Base-by-base conservation (phyloP, 2,329 filamentous ascomycete genomes). In the Clonostachys solani region DNA sequence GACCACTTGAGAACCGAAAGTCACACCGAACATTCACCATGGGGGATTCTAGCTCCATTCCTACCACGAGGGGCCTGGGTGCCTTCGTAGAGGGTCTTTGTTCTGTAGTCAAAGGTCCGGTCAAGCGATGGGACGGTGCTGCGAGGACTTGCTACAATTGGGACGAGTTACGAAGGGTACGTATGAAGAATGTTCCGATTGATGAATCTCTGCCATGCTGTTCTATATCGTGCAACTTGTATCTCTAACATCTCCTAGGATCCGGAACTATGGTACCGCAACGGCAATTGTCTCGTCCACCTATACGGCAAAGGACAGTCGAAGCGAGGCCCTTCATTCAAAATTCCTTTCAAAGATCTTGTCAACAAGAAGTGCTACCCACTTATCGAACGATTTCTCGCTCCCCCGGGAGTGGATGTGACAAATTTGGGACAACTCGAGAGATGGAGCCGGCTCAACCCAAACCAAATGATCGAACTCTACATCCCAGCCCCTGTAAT, bases 211-310 rank as follows among this genome's bases (percentile, higher is more conserved):
- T n/a, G 41, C 10, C 23, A 16, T 42, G 29, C 16, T n/a, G n/a
- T 12, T 36, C 18, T 35, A n/a, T 9, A 17, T n/a, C 18, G 13
- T 34, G 4, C 36, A 3, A 38, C 6, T 8, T n/a, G 36, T 18
- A 38, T 34, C 12, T 17, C 43, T 40, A 35, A 42, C 37, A n/a
- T 12, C 12, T 16, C 12, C 5, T 35, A 91, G 87, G 87, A 92
- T 54, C 71, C 78, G 3, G 87, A 90, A 53, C 70, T 92, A 4
- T 92, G 84, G 84, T 74, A 76, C 50, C 71, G 75, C 12, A 67
- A 83, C 52, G 87, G 84, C 13, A 81, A 90, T 58, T 91, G 87
- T 56, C 72, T 82, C 15, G 74, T 92, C 2, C 76, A 91, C 62
- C 71, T 92, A 0, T 84, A 88, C 56, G 77, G 68, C n/a, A 73